These are phyloP conservation scores for Cladorrhinum sp. DNA, from an alignment of 2,329 filamentous ascomycete genomes.

Conservation along the genomic window DNA sequence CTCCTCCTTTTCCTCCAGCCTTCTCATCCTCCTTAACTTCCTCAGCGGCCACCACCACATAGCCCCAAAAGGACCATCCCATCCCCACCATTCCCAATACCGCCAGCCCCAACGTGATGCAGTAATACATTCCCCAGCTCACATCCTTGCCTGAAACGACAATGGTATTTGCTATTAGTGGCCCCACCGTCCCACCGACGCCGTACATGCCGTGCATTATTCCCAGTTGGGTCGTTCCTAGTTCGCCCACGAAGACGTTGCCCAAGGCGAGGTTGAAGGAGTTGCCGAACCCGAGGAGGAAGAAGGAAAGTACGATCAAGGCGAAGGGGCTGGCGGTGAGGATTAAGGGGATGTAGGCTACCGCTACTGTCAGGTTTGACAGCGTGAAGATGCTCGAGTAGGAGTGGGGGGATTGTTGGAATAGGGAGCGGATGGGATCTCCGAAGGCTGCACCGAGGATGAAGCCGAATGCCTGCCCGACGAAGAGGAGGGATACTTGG, in stretches of 20 bases:
- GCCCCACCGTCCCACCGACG: slow-evolving; percentile 62
- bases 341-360: slow-evolving; percentile 64
- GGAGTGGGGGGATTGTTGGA: slow-evolving; percentile 63
- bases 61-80: slow-evolving; percentile 67
- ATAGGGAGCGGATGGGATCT: slow-evolving; percentile 57
- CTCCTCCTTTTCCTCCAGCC: not conserved
- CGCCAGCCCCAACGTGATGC: slow-evolving; percentile 59
- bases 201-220: slow-evolving; percentile 66
- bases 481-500: slow-evolving; percentile 67
- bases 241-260: slow-evolving; percentile 57
- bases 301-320: slow-evolving; percentile 64
- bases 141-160: slow-evolving; percentile 55
- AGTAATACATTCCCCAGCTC: slow-evolving; percentile 71
- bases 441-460: slow-evolving; percentile 67
- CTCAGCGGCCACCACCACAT: no score
- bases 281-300: slow-evolving; percentile 61
- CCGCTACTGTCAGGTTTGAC: slow-evolving; percentile 52
- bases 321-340: slow-evolving; percentile 65
- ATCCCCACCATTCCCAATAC: slow-evolving; percentile 55
- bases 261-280: slow-evolving; percentile 55
- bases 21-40: not conserved
- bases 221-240: slow-evolving; percentile 54
- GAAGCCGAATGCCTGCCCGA: slow-evolving; percentile 74
- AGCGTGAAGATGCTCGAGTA: slow-evolving; percentile 45
- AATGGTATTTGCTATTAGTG: slow-evolving; percentile 71